Base-by-base conservation (phyloP, 169 alveolate genomes). In the Toxoplasma gondii region DNA sequence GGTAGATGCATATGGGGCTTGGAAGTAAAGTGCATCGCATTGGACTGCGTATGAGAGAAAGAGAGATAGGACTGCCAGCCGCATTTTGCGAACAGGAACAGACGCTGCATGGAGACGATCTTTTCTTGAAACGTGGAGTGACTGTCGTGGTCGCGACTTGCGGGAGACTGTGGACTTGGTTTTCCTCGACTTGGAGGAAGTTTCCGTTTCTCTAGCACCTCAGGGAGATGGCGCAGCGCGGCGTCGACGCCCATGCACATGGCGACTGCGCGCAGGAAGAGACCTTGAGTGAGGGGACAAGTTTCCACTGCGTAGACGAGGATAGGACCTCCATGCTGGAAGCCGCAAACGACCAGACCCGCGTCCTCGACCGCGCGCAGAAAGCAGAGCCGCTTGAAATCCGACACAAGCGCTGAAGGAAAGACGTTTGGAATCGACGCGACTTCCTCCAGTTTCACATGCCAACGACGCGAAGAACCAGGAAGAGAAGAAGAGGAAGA, bases 261-360 rank as follows among this genome's bases (percentile, higher is more conserved):
- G 38, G 90, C 90, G 34, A 82, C 90, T 1, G 36, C 90, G 5
- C 67, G n/a, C 38, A 82, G 19, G 67, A 41, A 43, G 29, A 82
- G 49, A 5, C 17, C 41, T 29, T 82, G n/a, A 1, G 67, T 82
- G 69, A 41, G 43, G 53, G 64, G 34, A 49, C 90, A 80, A 34
- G 38, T 44, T 31, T 82, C 90, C 0, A 82, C 90, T 34, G 90
- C 90, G 67, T 82, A 43, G 53, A 82, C 41, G 90, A 41, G 36
- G 31, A 82, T 67, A 4, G 90, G 90, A 1, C 29, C 67, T 2
- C 67, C 69, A 10, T 39, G 64, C 90, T 82, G 90, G 36, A 41
- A 82, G 67, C 39, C 90, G 67, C 90, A 82, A 12, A 82, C 67
- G 41, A 82, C 1, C 19, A 82, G 90, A 1, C 90, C 90, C 58